Evolutionary conservation across 75 land plant species (phyloP).

Genomic region (Ceratopteris richardii): DNA sequence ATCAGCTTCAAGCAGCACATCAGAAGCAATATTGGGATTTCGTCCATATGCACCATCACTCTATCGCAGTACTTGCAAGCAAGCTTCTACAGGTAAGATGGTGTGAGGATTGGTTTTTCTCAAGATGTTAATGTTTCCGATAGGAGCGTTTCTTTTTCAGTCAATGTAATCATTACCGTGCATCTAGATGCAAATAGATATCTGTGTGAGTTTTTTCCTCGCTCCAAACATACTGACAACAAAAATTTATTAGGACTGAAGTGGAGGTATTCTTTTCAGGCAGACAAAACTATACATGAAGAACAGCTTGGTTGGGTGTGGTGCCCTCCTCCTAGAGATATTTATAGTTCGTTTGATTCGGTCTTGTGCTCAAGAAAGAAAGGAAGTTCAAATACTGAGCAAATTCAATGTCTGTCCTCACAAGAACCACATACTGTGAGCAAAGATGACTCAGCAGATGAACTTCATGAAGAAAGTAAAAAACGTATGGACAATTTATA

Average conservation of each 20-base stretch:
- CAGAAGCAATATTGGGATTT: constrained; percentile 14
- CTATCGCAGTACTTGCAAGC: constrained; percentile 16
- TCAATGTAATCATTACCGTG: not conserved
- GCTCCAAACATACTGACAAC: no score
- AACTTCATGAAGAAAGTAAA: no score
- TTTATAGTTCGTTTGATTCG: constrained; percentile 2
- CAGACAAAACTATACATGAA: constrained; percentile 24
- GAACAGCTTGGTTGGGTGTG: constrained; percentile 30
- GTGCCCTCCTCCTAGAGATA: constrained; percentile 13
- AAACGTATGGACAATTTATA: no score
- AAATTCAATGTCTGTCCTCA: not conserved
- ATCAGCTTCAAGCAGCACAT: constrained; percentile 13
- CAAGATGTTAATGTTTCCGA: no score
- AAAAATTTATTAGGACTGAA: no score
- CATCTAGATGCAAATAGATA: no score
- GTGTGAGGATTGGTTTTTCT: no score
- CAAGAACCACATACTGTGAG: no score
- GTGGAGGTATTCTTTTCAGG: constrained; percentile 6
- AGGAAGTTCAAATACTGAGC: not conserved
- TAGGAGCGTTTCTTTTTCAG: not conserved
- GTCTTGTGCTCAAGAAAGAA: not conserved
- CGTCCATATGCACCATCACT: constrained; percentile 26
- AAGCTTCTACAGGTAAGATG: constrained; percentile 23
- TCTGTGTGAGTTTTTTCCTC: no score
- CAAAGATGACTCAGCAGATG: no score